Evolutionary conservation across 2,329 filamentous ascomycete species (phyloP), one percentile per base, ranked within the genome.

Genomic region (Colletotrichum abscissum): DNA sequence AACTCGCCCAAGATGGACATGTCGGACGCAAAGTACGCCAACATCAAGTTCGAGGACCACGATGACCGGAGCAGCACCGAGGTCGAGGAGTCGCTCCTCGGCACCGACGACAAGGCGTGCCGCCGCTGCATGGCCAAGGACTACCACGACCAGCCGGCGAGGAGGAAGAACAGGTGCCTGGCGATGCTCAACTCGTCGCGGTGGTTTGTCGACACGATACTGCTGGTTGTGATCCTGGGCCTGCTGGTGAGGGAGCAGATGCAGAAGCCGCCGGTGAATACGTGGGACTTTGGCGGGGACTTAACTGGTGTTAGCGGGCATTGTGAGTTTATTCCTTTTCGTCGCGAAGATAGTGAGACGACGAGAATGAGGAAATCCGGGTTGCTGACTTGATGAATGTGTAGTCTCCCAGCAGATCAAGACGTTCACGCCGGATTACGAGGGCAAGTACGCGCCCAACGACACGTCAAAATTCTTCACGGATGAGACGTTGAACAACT

Each of bases 381-480:
- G 14, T 5, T 2, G 30, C 38, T 68, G 54, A 63, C 49, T 46
- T n/a, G 24, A 11, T 26, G 19, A 8, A 19, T 16, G 19, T n/a
- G 33, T 30, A 83, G 81, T 85, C 67, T 78, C 82, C 3, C 82
- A 85, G 55, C 81, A 85, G 65, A 81, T 85, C 72, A 82, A 78
- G 57, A 79, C 77, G 0, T 85, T 85, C 73, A 75, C 76, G 11
- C 5, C 82, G 79, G 28, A 83, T 82, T 62, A 80, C 79, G n/a
- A 75, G 67, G 69, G 67, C 56, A 68, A 74, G 57, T 86, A 81
- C 67, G 76, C 82, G 11, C 84, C 84, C 5, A 81, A 83, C 71
- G 83, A 85, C 64, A 80, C 80, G 11, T 81, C 82, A 22, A 81
- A 84, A 42, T 85, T 86, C 77, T 85, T 85, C 65, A 81, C 81